Evolutionary conservation across 768 basidiomycete genomes (phyloP).

Genomic region (Podaxis carcinomalis): DNA sequence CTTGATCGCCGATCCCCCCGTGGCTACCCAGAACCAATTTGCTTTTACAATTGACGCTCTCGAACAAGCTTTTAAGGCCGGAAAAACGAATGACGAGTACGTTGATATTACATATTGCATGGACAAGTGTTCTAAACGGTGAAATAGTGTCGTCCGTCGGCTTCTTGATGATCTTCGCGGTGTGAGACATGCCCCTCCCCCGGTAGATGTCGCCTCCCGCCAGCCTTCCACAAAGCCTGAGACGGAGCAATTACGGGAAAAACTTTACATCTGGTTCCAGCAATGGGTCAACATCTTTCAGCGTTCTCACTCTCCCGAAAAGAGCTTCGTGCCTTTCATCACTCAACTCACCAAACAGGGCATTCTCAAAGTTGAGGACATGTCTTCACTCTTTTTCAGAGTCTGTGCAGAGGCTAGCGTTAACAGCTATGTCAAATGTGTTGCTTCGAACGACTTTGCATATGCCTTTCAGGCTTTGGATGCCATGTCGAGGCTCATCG

Average conservation of each 20-base stretch:
- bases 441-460: constrained; percentile 66
- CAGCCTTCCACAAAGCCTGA: constrained; percentile 53
- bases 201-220: constrained; percentile 30
- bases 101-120: constrained; percentile 26
- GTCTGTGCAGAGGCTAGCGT: constrained; percentile 95
- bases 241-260: constrained; percentile 70
- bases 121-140: constrained; percentile 2
- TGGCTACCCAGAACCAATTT: constrained; percentile 78
- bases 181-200: constrained; percentile 44
- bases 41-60: constrained; percentile 78
- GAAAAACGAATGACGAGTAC: constrained; percentile 84
- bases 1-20: constrained; percentile 73
- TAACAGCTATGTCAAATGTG: constrained; percentile 77
- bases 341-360: constrained; percentile 97
- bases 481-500: constrained; percentile 91
- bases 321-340: constrained; percentile 94
- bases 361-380: constrained; percentile 91
- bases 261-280: constrained; percentile 77
- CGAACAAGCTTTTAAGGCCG: constrained; percentile 62
- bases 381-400: constrained; percentile 97
- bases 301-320: constrained; percentile 85
- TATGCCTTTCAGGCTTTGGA: constrained; percentile 91
- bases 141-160: constrained; percentile 55
- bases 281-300: constrained; percentile 97
- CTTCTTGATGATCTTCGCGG: constrained; percentile 83